Base-by-base conservation (phyloP, 78 protist genomes). In the Polysphondylium violaceum region DNA sequence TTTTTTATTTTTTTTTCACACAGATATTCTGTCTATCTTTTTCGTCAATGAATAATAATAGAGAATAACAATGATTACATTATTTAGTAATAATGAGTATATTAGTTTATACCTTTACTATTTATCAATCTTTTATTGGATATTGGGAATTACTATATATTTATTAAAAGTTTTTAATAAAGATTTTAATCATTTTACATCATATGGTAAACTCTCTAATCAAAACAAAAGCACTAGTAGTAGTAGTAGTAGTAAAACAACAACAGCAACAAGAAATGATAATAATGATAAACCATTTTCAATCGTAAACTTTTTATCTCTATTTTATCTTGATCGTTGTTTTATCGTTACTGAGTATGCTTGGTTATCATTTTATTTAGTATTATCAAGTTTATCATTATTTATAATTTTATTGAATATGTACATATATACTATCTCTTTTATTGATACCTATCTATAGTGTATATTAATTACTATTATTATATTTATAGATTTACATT, bases 131-230 rank as follows among this genome's bases (percentile, higher is more conserved):
- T 23, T 41, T 3, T 73, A 27, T 73, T 73, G 79, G 79, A 8
- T 12, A 9, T 17, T 73, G 6, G 21, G 67, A 33, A 38, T 73
- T 2, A 17, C 59, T 2, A 73, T 73, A 11, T 73, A 73, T n/a
- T 19, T 53, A n/a, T 19, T 47, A 11, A 47, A 53, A 36, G n/a
- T 73, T 29, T 53, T 35, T 19, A 33, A 25, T 36, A 6, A 47
- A 1, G 31, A 21, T 23, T 73, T 73, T 53, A 35, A 58, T 0
- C 6, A 56, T 7, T 25, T 73, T 35, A 73, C 79, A 35, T 29
- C 67, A 33, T 73, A 73, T 73, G 79, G 79, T 2, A 73, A 53
- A 73, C 19, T 73, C 17, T 35, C 19, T 53, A 17, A 11, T n/a
- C 17, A 33, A 25, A 27, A 16, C 0, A 25, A 73, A 0, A 19